Evolutionary conservation across 2,329 filamentous ascomycete genomes (phyloP).

Genomic region (Exophiala spinifera): DNA sequence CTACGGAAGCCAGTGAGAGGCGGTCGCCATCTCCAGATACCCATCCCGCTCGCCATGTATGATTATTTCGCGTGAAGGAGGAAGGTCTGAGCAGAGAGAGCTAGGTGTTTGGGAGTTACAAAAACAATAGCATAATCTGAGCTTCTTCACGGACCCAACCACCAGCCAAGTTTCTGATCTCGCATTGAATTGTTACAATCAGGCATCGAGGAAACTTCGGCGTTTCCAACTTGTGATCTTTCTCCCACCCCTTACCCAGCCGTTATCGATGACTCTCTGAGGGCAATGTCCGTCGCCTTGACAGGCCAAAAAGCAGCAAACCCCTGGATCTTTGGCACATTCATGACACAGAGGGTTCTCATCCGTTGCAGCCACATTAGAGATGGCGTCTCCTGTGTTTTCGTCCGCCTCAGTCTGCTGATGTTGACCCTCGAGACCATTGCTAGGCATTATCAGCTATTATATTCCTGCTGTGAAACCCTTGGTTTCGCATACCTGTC

Average conservation of each 20-base stretch:
- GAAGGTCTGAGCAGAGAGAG: background rate
- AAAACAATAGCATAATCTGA: constrained; percentile 3
- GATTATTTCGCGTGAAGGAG: background rate
- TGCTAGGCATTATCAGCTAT: background rate
- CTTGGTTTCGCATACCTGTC: constrained; percentile 2
- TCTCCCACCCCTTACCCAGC: constrained; percentile 5
- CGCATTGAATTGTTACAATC: background rate
- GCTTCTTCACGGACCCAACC: background rate
- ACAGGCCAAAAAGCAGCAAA: constrained; percentile 13
- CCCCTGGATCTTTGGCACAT: constrained; percentile 12
- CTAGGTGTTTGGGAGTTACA: constrained; percentile 1
- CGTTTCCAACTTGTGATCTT: constrained; percentile 9
- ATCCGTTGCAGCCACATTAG: background rate
- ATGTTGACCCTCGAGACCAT: background rate
- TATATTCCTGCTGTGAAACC: background rate
- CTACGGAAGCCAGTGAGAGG: constrained; percentile 41
- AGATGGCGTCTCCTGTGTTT: background rate
- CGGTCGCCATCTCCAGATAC: background rate
- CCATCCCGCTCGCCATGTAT: background rate
- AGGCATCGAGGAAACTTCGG: background rate
- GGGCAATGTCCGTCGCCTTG: constrained; percentile 12
- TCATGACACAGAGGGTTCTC: constrained; percentile 10
- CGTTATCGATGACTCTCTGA: constrained; percentile 8
- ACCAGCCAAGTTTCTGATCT: background rate
- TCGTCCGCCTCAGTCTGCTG: background rate